Conservation (phyloP, 1,139 yeast genomes). For the Protomyces inouyei region DNA sequence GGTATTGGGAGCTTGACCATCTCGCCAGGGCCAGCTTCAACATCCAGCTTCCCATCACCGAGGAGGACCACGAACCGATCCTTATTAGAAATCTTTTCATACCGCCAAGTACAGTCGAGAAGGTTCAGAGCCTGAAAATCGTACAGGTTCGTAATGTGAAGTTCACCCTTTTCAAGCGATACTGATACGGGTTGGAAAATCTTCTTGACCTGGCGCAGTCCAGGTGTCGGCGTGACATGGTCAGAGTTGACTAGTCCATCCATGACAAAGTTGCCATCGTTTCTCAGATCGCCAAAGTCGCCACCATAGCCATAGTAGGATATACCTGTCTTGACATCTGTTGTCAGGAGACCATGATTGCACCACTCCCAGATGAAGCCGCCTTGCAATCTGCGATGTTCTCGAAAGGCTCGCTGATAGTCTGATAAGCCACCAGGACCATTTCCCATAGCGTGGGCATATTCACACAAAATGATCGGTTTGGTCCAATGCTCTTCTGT, state of each 20-base stretch:
- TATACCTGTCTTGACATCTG: constrained; percentile 31
- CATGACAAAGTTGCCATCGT: constrained; percentile 43
- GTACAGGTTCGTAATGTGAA: constrained; percentile 29
- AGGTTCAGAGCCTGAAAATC: constrained; percentile 31
- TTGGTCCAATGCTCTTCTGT: constrained; percentile 32
- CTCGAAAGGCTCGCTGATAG: constrained; percentile 40
- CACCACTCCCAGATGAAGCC: constrained; percentile 46
- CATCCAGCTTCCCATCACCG: background rate
- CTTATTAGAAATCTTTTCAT: background rate
- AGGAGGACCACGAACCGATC: background rate
- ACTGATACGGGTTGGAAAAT: constrained; percentile 39
- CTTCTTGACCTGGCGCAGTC: constrained; percentile 39
- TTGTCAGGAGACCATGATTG: constrained; percentile 39
- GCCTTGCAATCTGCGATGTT: constrained; percentile 39
- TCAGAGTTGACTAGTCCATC: constrained; percentile 41
- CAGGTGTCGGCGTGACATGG: constrained; percentile 41
- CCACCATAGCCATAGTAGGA: constrained; percentile 41
- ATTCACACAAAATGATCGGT: constrained; percentile 42
- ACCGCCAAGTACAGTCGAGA: constrained; percentile 28
- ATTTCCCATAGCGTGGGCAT: constrained; percentile 44
- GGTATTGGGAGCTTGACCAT: background rate
- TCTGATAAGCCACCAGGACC: constrained; percentile 42
- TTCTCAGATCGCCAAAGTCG: constrained; percentile 41
- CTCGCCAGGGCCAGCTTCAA: background rate
- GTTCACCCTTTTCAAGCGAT: constrained; percentile 28